Conservation (phyloP, 306 rosid species). For the Castanospermum australe region DNA sequence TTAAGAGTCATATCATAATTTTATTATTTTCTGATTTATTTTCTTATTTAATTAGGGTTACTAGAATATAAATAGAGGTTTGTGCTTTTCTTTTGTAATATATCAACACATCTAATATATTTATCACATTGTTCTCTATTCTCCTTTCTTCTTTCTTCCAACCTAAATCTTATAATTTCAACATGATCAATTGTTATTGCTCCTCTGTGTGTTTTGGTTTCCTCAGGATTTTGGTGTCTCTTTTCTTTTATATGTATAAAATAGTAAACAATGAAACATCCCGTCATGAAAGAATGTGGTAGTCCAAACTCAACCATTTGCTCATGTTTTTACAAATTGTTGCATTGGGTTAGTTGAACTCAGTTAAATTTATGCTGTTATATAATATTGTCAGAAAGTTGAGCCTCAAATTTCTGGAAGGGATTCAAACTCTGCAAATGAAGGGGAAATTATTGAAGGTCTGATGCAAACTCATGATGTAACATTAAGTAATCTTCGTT, state of each 20-base stretch:
- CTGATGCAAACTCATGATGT: slow-evolving; percentile 68
- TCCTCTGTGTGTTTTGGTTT: neutral
- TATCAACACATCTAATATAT: too few relatives aligned
- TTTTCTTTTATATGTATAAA: neutral
- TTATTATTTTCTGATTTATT: too few relatives aligned
- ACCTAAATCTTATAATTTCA: too few relatives aligned
- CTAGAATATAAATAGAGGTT: too few relatives aligned
- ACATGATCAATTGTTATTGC: neutral
- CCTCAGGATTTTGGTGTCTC: neutral
- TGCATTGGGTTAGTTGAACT: slow-evolving; percentile 8
- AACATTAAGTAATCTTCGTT: slow-evolving; percentile 61
- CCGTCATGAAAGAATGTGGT: neutral
- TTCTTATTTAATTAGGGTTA: too few relatives aligned
- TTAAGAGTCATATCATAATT: too few relatives aligned
- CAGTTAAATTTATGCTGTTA: slow-evolving; percentile 1
- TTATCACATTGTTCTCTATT: too few relatives aligned
- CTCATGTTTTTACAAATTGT: neutral
- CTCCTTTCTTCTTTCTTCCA: too few relatives aligned
- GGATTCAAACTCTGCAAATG: slow-evolving; percentile 40
- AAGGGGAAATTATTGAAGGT: slow-evolving; percentile 50
- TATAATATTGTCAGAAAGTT: slow-evolving; percentile 36
- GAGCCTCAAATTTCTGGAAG: slow-evolving; percentile 55
- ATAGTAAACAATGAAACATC: neutral
- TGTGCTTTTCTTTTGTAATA: too few relatives aligned
- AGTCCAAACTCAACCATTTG: neutral